These are phyloP conservation scores for Larix sibirica DNA, from an alignment of 83 land plant genomes.

Conservation along the genomic window DNA sequence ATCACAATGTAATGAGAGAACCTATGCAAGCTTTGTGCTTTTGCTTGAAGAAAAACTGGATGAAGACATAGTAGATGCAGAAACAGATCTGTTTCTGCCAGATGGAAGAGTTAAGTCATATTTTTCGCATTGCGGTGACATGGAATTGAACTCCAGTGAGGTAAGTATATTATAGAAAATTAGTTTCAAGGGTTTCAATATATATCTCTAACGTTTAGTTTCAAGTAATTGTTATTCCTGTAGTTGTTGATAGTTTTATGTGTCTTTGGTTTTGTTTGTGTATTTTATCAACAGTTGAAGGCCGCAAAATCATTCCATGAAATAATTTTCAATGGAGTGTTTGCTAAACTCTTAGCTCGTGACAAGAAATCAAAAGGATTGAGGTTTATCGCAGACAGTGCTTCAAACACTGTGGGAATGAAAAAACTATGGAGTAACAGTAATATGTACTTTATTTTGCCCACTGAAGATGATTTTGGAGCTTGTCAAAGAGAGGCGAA, in stretches of 20 bases:
- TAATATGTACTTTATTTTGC: constrained; percentile 81
- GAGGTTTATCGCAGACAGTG: constrained; percentile 6
- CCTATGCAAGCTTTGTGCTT: constrained; percentile 63
- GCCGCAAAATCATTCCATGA: constrained; percentile 81
- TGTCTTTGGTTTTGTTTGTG: too few relatives aligned
- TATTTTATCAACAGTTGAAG: constrained; percentile 45
- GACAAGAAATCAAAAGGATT: constrained; percentile 23
- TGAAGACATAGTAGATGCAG: constrained; percentile 70
- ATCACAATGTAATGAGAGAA: constrained; percentile 21
- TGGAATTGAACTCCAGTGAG: constrained; percentile 56
- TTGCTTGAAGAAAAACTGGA: constrained; percentile 62
- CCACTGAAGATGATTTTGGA: constrained; percentile 20
- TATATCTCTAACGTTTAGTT: background rate
- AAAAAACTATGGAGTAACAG: constrained; percentile 50
- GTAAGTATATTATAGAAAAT: constrained; percentile 26
- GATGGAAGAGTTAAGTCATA: constrained; percentile 51
- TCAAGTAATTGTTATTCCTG: background rate
- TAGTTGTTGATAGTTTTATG: too few relatives aligned
- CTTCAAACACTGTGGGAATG: constrained; percentile 14
- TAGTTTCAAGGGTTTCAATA: background rate
- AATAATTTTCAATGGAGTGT: constrained; percentile 81
- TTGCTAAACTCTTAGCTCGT: constrained; percentile 60
- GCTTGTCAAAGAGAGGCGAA: background rate
- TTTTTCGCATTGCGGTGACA: constrained; percentile 52
- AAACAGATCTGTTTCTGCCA: constrained; percentile 52